Base-by-base conservation (phyloP, 2,329 filamentous ascomycete genomes). In the Fusarium palustre region DNA sequence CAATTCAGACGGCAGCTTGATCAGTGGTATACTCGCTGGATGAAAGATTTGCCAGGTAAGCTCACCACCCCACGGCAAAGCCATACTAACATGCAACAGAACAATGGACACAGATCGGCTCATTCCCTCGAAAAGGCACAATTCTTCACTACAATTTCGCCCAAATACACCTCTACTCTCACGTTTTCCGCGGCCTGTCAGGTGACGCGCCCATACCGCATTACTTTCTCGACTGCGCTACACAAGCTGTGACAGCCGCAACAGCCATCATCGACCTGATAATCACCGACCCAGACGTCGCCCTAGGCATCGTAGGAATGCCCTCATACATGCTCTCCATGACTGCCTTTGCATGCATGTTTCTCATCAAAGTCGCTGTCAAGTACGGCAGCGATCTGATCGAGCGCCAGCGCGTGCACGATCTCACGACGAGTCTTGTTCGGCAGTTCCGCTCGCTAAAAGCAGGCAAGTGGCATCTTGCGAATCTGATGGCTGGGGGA, bases 341-440 rank as follows among this genome's bases (percentile, higher is more conserved):
- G 84, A 85, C 83, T 0, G 83, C 82, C 0, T 86, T 86, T 59
- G 83, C 84, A 2, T 85, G 82, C 69, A 83, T 85, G 68, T 86
- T 86, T 61, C 77, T 86, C 2, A 79, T 84, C 36, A 84, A 85
- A 63, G 76, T 85, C 1, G 79, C 82, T 2, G 78, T 80, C 25
- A 83, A 82, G 30, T 80, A 83, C 55, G 78, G 77, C 4, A 79
- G 77, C n/a, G 78, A 80, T 38, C 76, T 83, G 1, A 79, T 84
- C 22, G 79, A 84, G n/a, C 75, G 78, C 2, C 70, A 74, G 7
- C 69, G 76, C 1, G 81, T 84, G 4, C 74, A 78, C 48, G 77
- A 82, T 8, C 63, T 84, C 22, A 81, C 78, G 0, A 76, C 77
- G 0, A 77, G 76, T 25, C 78, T 83, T 0, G 79, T 84, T 1